Conservation (phyloP, 768 basidiomycete species). For the Boletus barrowsii region DNA sequence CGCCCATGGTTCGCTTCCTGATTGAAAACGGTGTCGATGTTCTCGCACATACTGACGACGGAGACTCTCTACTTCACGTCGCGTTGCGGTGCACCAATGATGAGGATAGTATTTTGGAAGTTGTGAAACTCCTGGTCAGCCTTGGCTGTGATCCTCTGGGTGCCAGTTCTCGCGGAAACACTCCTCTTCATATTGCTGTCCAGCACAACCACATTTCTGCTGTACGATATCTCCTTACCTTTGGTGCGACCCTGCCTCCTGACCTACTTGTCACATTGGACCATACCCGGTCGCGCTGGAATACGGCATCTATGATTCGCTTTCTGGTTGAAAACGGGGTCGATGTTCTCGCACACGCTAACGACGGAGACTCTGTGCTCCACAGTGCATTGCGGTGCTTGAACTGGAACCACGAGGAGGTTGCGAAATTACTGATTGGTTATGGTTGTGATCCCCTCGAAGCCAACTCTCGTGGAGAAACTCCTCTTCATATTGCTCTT, state of each 20-base stretch:
- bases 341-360: neutral
- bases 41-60: neutral
- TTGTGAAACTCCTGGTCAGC: neutral
- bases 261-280: neutral
- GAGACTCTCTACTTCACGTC: neutral
- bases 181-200: neutral
- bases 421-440: neutral
- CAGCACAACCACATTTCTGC: neutral
- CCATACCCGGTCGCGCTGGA: too few relatives aligned
- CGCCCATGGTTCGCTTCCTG: neutral
- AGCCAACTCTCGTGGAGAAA: neutral
- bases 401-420: neutral
- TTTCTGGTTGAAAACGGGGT: neutral
- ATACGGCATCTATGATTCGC: neutral
- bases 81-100: neutral
- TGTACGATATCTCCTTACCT: neutral
- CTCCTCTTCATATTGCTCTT: neutral
- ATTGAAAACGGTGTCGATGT: neutral
- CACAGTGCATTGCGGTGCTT: neutral
- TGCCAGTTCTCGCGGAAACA: neutral
- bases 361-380: neutral
- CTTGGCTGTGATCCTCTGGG: neutral
- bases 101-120: neutral
- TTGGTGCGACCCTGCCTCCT: neutral
- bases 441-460: neutral